Evolutionary conservation across 768 basidiomycete genomes (phyloP), one percentile per base, ranked within the genome.

Genomic region (Naganishia friedmannii): DNA sequence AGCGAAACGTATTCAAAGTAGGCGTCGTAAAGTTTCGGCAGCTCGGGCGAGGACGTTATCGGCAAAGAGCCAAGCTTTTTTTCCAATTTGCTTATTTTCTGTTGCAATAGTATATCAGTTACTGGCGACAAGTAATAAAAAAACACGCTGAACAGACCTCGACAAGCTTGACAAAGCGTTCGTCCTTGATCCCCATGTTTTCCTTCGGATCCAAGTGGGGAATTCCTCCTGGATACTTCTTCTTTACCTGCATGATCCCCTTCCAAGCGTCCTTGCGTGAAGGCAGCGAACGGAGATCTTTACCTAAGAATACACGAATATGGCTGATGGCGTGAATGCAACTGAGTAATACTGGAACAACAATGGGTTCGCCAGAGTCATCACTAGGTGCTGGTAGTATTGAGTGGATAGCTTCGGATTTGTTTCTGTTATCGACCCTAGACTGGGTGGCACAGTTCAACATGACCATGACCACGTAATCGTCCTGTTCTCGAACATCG

Each of bases 181-280:
- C 90, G 74, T 98, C 96, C 69, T 90, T 92, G 79, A 99, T 96
- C 12, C 88, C 89, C 93, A 98, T 93, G 78, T 97, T 92, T 76
- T 91, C 85, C 32, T 98, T 84, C 0, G 96, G 96, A 78, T 98
- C 96, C 13, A 99, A 84, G 9, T 94, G 82, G 0, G 90, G 83
- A 67, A 97, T 87, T 1, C 93, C 93, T 55, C 92, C 86, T 0
- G 93, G 91, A 82, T 93, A 93, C 58, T 94, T 86, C 68, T 88
- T 86, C 70, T 93, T 88, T n/a, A 96, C 91, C 79, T 98, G 95
- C 37, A 88, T 78, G 19, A 98, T 87, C 71, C 89, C 90, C 83
- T 93, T 94, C 89, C 91, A 93, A 0, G 87, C 86, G 1, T 90
- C 92, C 72, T 92, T 90, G 42, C 93, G 85, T 8, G 89, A 87